Percentiles rank a stretch among this genome's conserved stretches.
Evolutionary conservation across 192 early-diverging fungal genomes (phyloP).

Genomic region (Umbelopsis ramanniana): DNA sequence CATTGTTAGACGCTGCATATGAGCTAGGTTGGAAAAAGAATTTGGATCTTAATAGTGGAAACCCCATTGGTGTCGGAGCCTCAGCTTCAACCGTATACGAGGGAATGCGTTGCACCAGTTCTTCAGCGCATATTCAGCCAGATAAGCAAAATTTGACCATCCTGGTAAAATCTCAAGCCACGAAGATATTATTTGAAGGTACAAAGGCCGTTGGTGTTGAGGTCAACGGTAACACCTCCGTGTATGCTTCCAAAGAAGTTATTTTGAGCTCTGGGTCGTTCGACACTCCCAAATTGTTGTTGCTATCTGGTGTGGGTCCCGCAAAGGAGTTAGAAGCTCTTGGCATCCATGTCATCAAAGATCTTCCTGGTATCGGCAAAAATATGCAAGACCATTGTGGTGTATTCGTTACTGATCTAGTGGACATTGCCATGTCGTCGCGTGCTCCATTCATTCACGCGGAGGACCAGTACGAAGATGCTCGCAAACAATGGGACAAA

Average conservation of each 20-base stretch:
- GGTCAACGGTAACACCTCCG: constrained; percentile 11
- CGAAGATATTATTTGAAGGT: background rate
- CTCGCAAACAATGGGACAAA: background rate
- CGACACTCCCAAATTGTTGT: constrained; percentile 38
- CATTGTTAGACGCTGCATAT: background rate
- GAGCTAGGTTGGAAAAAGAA: background rate
- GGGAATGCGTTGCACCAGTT: background rate
- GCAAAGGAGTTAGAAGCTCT: constrained; percentile 23
- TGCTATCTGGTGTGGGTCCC: constrained; percentile 45
- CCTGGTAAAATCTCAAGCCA: background rate
- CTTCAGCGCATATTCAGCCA: background rate
- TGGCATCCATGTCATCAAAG: constrained; percentile 27
- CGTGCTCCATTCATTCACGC: background rate
- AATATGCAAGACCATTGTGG: constrained; percentile 43
- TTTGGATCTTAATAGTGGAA: background rate
- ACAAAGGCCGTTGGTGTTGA: background rate
- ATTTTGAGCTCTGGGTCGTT: constrained; percentile 43
- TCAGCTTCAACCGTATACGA: background rate
- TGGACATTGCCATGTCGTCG: background rate
- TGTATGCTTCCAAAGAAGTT: constrained; percentile 35
- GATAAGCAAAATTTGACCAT: background rate
- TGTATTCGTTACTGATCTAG: constrained; percentile 24
- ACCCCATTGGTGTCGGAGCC: background rate
- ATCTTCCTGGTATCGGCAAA: constrained; percentile 38
- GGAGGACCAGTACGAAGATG: background rate